Evolutionary conservation across 2,329 filamentous ascomycete species (phyloP), one percentile per base, ranked within the genome.

Genomic region (Colletotrichum cereale): DNA sequence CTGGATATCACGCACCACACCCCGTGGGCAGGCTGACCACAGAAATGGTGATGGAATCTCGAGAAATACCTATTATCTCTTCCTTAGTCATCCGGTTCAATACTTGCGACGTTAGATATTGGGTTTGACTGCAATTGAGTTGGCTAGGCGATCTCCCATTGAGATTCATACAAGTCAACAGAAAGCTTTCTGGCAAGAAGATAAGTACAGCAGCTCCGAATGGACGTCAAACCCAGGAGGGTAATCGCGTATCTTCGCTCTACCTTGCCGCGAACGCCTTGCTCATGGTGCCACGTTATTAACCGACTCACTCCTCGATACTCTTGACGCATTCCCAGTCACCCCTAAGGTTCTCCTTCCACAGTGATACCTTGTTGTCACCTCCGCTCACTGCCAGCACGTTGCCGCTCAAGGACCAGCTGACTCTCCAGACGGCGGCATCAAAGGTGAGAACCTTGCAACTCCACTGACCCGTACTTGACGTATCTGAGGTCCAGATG

Each of bases 321-420:
- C 94, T 95, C 89, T 97, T 98, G 75, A 98, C 94, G 78, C 93
- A 94, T 84, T 98, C 95, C 96, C 96, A 99, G 80, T 97, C 94
- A 66, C 96, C 96, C 80, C 93, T 93, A 77, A 99, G 86, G 81
- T 97, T 97, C 88, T 99, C 96, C 88, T 98, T 99, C 96, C 96
- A 99, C 81, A 99, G 83, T 65, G 92, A 97, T 67, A 99, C 95
- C 85, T 97, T 95, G 87, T 99, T 99, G 84, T 99, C 96, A 34
- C 93, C 94, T 48, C 94, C 94, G 79, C 93, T 96, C 73, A 98
- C 94, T 12, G 96, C 96, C 77, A 99, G 87, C 26, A 98, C 95
- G 80, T 99, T 99, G 63, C 96, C 96, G 82, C 94, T 97, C 79
- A 98, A 86, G 77, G 95, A 97, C 96, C 96, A 99, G 87, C 94